Evolutionary conservation across 306 rosid species (phyloP).

Genomic region (Albizia julibrissin): DNA sequence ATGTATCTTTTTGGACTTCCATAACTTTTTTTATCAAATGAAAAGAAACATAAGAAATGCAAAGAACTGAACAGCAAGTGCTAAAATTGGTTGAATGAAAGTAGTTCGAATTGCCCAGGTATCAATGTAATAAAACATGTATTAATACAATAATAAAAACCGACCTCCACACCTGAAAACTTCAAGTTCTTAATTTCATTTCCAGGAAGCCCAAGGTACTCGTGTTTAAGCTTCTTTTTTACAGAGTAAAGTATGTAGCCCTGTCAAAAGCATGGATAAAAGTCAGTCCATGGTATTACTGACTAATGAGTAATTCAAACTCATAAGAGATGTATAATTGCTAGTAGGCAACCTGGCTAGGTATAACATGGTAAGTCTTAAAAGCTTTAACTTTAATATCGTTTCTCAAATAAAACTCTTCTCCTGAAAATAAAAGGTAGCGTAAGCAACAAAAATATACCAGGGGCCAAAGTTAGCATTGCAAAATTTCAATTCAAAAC

Average conservation of each 20-base stretch:
- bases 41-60: conserved; percentile 13
- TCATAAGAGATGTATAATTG: neutral
- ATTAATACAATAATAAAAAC: conserved; percentile 43
- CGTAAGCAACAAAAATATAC: conserved; percentile 13
- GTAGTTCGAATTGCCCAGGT: conserved; percentile 14
- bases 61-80: neutral
- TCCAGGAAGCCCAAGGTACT: conserved; percentile 62
- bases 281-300: conserved; percentile 7
- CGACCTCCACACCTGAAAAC: conserved; percentile 82
- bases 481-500: conserved; percentile 29
- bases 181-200: conserved; percentile 72
- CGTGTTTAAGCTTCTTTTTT: conserved; percentile 78
- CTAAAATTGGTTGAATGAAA: conserved; percentile 1
- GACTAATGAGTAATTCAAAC: neutral
- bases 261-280: conserved; percentile 51
- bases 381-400: conserved; percentile 88
- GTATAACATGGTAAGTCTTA: conserved; percentile 80
- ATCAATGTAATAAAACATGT: conserved; percentile 20
- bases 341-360: conserved; percentile 71
- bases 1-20: neutral
- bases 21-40: conserved; percentile 22
- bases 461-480: neutral
- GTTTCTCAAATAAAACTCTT: conserved; percentile 67
- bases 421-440: conserved; percentile 56
- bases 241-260: conserved; percentile 78